phyloP scores from a whole-genome alignment of 495 filamentous ascomycete species.

The Podospora conica region DNA sequence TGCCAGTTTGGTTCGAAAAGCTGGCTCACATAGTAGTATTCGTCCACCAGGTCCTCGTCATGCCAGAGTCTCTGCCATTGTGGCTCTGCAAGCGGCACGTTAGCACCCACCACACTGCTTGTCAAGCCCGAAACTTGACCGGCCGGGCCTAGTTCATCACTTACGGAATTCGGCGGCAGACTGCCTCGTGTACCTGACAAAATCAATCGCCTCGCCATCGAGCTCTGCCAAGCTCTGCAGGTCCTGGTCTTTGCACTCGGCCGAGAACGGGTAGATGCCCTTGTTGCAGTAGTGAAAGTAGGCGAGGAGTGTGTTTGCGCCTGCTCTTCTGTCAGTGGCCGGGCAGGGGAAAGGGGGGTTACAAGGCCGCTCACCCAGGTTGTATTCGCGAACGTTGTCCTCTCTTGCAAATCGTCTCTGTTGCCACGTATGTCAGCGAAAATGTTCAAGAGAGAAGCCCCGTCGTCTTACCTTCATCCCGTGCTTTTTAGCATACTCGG shows the following conservation, averaged over 20 bases:
- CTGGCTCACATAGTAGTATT: constrained; percentile 48
- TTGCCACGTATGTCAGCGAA: constrained; percentile 6
- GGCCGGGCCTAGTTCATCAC: constrained; percentile 9
- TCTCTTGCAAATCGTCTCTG: constrained; percentile 46
- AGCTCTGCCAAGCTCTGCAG: constrained; percentile 39
- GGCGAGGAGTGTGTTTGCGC: constrained; percentile 51
- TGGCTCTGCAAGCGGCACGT: constrained; percentile 23
- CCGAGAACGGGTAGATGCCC: constrained; percentile 44
- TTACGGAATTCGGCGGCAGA: constrained; percentile 38
- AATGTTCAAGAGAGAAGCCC: neutral
- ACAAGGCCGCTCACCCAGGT: constrained; percentile 35
- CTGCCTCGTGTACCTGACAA: constrained; percentile 35
- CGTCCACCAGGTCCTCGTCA: constrained; percentile 37
- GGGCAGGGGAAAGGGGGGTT: neutral
- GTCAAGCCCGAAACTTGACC: neutral
- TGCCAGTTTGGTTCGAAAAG: constrained; percentile 47
- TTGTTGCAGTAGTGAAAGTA: constrained; percentile 58
- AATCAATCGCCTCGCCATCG: constrained; percentile 33
- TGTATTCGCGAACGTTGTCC: constrained; percentile 46
- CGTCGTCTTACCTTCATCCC: constrained; percentile 40
- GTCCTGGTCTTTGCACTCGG: constrained; percentile 44
- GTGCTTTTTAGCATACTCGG: constrained; percentile 48
- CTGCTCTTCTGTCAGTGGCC: constrained; percentile 21
- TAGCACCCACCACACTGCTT: constrained; percentile 9
- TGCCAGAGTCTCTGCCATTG: constrained; percentile 37